phyloP scores from a whole-genome alignment of 805 yeast species.

The Kazachstania martiniae region DNA sequence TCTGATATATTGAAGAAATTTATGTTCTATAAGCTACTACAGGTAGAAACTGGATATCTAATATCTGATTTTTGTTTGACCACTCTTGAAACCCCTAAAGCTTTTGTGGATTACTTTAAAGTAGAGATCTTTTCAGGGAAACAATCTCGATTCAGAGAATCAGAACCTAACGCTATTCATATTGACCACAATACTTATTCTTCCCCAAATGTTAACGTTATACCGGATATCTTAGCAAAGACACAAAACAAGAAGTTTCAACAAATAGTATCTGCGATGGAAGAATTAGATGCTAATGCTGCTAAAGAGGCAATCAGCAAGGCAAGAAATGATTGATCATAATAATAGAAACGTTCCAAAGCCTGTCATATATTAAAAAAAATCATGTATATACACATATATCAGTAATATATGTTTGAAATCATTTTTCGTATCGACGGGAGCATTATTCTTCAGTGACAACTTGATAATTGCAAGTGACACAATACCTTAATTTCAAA shows the following conservation, averaged over 20 bases:
- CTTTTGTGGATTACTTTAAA: constrained; percentile 21
- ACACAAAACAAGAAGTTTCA: constrained; percentile 37
- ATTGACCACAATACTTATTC: constrained; percentile 44
- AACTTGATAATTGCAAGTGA: too few relatives aligned
- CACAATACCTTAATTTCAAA: too few relatives aligned
- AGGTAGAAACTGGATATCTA: constrained; percentile 28
- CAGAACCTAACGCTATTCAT: constrained; percentile 67
- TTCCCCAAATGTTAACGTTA: constrained; percentile 38
- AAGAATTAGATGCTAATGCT: constrained; percentile 21
- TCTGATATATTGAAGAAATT: constrained; percentile 27
- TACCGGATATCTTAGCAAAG: constrained; percentile 32
- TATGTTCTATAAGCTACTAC: constrained; percentile 27
- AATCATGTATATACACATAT: too few relatives aligned
- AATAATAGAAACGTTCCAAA: too few relatives aligned
- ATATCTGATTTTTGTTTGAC: constrained; percentile 31
- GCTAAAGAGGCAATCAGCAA: constrained; percentile 17
- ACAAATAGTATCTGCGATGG: constrained; percentile 38
- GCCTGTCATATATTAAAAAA: too few relatives aligned
- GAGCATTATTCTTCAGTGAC: too few relatives aligned
- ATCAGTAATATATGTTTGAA: too few relatives aligned
- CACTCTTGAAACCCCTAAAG: constrained; percentile 20
- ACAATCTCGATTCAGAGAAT: constrained; percentile 38
- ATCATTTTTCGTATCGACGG: too few relatives aligned
- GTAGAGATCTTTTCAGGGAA: constrained; percentile 25
- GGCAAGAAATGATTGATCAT: constrained; percentile 9